Conservation (phyloP, 2,329 filamentous ascomycete genomes). For the Colletotrichum gigasporum region DNA sequence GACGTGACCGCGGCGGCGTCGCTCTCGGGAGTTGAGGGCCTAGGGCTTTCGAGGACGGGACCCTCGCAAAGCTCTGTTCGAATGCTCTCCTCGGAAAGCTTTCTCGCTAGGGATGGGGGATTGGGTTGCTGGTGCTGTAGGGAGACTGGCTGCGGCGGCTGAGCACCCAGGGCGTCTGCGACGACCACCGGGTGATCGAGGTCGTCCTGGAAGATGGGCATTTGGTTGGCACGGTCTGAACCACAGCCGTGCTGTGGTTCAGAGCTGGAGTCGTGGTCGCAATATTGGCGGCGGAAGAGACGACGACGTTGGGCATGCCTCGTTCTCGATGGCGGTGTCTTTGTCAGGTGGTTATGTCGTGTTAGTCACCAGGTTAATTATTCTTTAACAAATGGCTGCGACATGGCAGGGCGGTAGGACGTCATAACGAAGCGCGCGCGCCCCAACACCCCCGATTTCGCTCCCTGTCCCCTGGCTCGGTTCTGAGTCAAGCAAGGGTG, state of each 20-base stretch:
- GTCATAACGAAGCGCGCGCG: constrained; percentile 17
- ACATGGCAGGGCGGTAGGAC: constrained; percentile 19
- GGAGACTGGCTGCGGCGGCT: background rate
- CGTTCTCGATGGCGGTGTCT: constrained; percentile 11
- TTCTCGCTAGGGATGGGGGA: constrained; percentile 40
- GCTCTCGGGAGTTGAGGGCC: constrained; percentile 40
- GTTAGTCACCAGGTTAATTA: constrained; percentile 30
- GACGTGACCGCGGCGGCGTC: constrained; percentile 48
- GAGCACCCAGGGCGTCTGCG: constrained; percentile 14
- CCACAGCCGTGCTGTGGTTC: constrained; percentile 45
- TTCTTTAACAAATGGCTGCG: constrained; percentile 22
- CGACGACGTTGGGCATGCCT: constrained; percentile 17
- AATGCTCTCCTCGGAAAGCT: constrained; percentile 68
- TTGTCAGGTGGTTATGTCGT: constrained; percentile 27
- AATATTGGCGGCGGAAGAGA: constrained; percentile 20
- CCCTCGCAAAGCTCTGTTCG: constrained; percentile 70
- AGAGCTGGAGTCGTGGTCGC: constrained; percentile 22
- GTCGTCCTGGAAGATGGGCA: constrained; percentile 69
- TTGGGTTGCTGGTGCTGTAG: background rate
- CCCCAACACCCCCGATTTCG: constrained; percentile 17
- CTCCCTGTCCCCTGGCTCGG: constrained; percentile 21
- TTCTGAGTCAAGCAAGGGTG: constrained; percentile 27
- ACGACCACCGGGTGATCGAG: constrained; percentile 46
- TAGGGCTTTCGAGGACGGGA: constrained; percentile 56
- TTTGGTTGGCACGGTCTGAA: constrained; percentile 39